Conservation (phyloP, 1,139 yeast genomes). For the Schwanniomyces etchellsii region DNA sequence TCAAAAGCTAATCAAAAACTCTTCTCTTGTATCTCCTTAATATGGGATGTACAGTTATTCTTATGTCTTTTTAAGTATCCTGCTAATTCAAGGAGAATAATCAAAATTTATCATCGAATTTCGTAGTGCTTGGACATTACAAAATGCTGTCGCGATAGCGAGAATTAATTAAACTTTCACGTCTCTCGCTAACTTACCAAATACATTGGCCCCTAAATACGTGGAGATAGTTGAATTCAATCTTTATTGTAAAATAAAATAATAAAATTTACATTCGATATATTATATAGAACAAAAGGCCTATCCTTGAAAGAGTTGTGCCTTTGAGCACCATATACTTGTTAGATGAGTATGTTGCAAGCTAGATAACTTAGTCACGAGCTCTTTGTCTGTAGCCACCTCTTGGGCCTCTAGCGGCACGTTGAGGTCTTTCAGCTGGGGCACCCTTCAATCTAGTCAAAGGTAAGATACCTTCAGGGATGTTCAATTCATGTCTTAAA, state of each 20-base stretch:
- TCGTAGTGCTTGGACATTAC: too few species aligned
- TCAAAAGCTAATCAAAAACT: too few species aligned
- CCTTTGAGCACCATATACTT: background rate
- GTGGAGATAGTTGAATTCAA: too few species aligned
- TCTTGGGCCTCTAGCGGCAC: constrained; percentile 39
- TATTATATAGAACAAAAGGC: background rate
- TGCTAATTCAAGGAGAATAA: too few species aligned
- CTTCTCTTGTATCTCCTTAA: too few species aligned
- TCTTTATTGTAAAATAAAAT: constrained; percentile 1
- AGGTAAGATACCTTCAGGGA: constrained; percentile 98
- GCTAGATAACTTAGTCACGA: constrained; percentile 31
- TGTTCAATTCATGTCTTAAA: constrained; percentile 97
- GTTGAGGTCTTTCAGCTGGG: constrained; percentile 72
- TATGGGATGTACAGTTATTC: too few species aligned
- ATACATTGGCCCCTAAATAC: too few species aligned
- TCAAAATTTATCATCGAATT: too few species aligned
- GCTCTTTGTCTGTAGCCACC: constrained; percentile 45
- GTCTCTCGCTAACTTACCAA: too few species aligned
- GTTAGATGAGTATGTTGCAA: background rate
- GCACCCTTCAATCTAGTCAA: constrained; percentile 96
- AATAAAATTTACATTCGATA: constrained; percentile 1
- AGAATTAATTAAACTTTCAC: too few species aligned
- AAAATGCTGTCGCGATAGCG: too few species aligned
- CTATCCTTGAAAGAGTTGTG: background rate
- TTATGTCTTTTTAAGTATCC: too few species aligned